phyloP scores from a whole-genome alignment of 805 yeast genomes.

The Pichia sporocuriosa region DNA sequence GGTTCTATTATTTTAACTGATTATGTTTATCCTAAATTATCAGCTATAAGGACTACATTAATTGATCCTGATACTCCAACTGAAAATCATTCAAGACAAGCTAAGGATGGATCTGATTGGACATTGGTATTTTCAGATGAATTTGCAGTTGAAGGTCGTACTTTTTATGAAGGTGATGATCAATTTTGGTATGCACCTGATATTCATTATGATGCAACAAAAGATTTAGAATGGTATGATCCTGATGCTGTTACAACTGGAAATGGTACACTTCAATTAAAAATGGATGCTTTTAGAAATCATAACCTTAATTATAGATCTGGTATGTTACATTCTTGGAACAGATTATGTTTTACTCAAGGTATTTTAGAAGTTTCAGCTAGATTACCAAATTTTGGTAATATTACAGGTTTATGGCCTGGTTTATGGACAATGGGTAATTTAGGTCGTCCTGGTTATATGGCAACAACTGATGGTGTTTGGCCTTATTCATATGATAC shows the following conservation, averaged over 20 bases:
- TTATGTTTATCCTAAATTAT: constrained; percentile 50
- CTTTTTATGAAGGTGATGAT: constrained; percentile 86
- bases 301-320: constrained; percentile 79
- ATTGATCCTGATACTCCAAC: constrained; percentile 71
- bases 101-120: constrained; percentile 64
- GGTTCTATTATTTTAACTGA: constrained; percentile 33
- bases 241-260: constrained; percentile 83
- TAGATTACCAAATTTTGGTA: constrained; percentile 71
- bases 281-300: constrained; percentile 76
- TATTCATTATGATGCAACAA: constrained; percentile 78
- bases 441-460: constrained; percentile 84
- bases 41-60: constrained; percentile 53
- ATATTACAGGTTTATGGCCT: constrained; percentile 86
- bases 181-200: constrained; percentile 87
- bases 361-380: constrained; percentile 76
- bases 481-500: constrained; percentile 90
- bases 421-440: constrained; percentile 95
- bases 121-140: constrained; percentile 82
- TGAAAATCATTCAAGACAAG: constrained; percentile 36
- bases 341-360: constrained; percentile 80
- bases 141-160: constrained; percentile 82
- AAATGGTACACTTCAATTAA: constrained; percentile 61
- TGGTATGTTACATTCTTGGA: constrained; percentile 92
- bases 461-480: constrained; percentile 82
- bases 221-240: constrained; percentile 90